Evolutionary conservation across 352 stramenopile species (phyloP).

Genomic region (Phytophthora pistaciae): DNA sequence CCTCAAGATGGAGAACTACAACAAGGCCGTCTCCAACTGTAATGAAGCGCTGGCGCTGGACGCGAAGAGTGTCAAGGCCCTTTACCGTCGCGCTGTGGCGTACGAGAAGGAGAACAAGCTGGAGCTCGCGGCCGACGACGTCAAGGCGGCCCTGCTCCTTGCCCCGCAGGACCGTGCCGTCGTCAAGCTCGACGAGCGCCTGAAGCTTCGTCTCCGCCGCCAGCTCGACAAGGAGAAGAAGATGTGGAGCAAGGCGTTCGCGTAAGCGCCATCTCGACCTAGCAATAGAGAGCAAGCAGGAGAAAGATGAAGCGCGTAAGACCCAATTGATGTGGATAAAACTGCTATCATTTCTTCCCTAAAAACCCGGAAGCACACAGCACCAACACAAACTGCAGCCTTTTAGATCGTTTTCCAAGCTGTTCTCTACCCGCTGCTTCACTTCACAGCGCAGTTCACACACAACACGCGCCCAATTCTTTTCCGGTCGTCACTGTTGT

Average conservation of each 20-base stretch:
- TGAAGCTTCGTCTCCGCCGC: constrained; percentile 74
- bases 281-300: constrained; percentile 11
- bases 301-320: constrained; percentile 13
- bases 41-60: constrained; percentile 87
- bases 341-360: constrained; percentile 31
- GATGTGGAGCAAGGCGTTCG: constrained; percentile 91
- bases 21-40: constrained; percentile 87
- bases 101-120: constrained; percentile 92
- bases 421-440: constrained; percentile 16
- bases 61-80: constrained; percentile 81
- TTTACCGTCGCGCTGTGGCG: constrained; percentile 87
- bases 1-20: constrained; percentile 93
- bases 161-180: constrained; percentile 85
- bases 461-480: constrained; percentile 37
- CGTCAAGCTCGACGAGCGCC: constrained; percentile 72
- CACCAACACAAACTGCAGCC: constrained; percentile 23
- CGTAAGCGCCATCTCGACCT: constrained; percentile 37
- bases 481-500: constrained; percentile 38
- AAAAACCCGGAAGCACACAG: constrained; percentile 16
- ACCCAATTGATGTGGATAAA: constrained; percentile 37
- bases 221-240: constrained; percentile 92
- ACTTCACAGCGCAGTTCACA: constrained; percentile 17
- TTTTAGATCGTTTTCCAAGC: constrained; percentile 3
- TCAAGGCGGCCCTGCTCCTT: constrained; percentile 62
- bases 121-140: constrained; percentile 69